Evolutionary conservation across 164 flowering plant genomes (phyloP).

Genomic region (Tetracentron sinense): DNA sequence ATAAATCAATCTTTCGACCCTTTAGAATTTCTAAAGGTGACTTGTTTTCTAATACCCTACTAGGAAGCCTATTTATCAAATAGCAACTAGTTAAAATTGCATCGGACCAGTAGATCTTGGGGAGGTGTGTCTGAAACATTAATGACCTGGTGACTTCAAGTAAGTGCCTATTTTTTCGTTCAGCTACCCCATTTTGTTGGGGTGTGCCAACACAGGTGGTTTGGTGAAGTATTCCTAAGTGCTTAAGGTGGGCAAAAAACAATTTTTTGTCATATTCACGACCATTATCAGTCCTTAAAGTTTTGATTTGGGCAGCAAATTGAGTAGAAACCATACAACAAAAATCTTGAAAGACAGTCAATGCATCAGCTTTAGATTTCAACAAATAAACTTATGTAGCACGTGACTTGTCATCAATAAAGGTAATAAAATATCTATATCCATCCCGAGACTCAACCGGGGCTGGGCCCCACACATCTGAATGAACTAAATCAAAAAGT

Average conservation of each 20-base stretch:
- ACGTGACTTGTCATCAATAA: background rate
- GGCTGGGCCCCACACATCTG: background rate
- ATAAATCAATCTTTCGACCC: background rate
- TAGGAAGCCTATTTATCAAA: background rate
- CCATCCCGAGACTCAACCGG: background rate
- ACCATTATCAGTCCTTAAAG: too few species aligned
- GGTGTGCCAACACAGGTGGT: background rate
- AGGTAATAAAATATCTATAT: background rate
- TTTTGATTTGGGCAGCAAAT: too few species aligned
- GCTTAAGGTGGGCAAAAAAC: too few species aligned
- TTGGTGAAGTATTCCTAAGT: too few species aligned
- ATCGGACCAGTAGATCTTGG: background rate
- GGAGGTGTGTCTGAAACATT: too few species aligned
- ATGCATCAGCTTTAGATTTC: background rate
- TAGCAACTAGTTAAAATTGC: slow-evolving; percentile 3
- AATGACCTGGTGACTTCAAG: too few species aligned
- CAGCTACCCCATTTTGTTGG: background rate
- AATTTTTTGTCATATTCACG: too few species aligned
- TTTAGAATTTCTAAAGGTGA: background rate
- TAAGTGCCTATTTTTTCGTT: background rate
- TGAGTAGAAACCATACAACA: too few species aligned
- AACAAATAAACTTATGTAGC: background rate
- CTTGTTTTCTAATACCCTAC: background rate
- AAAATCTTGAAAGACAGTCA: too few species aligned
- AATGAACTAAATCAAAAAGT: background rate